Evolutionary conservation across 345 rosid species (phyloP).

Genomic region (Bruguiera parviflora): DNA sequence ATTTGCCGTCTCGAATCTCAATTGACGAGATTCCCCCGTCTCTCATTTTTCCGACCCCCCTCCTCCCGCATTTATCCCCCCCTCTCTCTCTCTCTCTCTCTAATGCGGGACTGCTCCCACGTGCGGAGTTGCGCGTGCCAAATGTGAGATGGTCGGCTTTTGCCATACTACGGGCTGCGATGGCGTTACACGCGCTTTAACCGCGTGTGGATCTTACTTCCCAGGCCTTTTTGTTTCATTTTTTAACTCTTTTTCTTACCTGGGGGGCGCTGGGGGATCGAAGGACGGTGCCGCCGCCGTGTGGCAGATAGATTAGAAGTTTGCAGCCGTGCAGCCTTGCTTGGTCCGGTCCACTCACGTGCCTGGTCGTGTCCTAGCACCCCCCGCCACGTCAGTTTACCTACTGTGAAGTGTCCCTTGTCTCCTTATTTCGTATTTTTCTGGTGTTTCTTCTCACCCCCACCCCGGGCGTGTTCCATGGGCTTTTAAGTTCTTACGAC

Average conservation of each 20-base stretch:
- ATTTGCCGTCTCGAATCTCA: slow-evolving; percentile 22
- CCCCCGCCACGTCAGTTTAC: no score
- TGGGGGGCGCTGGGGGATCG: slow-evolving; percentile 11
- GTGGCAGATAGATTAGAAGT: background rate
- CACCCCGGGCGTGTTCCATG: no score
- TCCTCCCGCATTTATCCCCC: background rate
- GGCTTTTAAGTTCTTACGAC: no score
- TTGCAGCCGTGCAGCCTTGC: background rate
- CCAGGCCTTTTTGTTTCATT: background rate
- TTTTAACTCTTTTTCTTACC: background rate
- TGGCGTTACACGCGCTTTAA: slow-evolving; percentile 19
- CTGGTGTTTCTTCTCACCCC: no score
- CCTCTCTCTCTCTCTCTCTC: background rate
- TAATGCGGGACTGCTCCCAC: background rate
- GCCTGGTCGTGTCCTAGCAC: background rate
- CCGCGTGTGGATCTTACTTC: slow-evolving; percentile 9
- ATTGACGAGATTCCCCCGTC: background rate
- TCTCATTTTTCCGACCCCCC: background rate
- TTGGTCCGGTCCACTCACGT: slow-evolving; percentile 16
- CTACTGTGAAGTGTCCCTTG: no score
- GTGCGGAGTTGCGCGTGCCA: slow-evolving; percentile 5
- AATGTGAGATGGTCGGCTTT: no score
- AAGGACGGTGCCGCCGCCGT: slow-evolving; percentile 12
- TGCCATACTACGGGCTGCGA: no score
- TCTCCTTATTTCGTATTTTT: no score